Conservation (phyloP, 2,329 filamentous ascomycete species). For the Akanthomyces lecanii region DNA sequence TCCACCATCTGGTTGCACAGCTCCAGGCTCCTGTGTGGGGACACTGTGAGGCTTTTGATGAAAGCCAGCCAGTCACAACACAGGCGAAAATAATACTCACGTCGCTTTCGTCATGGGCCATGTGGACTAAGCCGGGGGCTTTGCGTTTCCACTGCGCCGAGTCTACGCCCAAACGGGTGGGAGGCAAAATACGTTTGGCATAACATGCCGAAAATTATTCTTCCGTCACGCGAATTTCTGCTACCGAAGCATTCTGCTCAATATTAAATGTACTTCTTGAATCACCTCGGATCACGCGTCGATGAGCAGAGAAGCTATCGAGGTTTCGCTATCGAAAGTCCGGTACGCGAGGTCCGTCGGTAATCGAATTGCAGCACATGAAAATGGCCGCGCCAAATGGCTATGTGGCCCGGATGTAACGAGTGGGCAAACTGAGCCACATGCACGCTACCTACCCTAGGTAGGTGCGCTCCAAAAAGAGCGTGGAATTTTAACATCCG, state of each 20-base stretch:
- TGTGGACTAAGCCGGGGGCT: slow-evolving; percentile 13
- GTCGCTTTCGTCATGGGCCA: slow-evolving; percentile 28
- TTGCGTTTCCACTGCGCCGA: slow-evolving; percentile 15
- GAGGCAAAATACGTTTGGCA: background rate
- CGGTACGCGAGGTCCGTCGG: slow-evolving; percentile 11
- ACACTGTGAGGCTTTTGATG: slow-evolving; percentile 4
- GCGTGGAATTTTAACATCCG: background rate
- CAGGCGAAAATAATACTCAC: slow-evolving; percentile 28
- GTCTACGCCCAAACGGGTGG: background rate
- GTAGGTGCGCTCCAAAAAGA: background rate
- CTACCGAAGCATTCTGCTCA: background rate
- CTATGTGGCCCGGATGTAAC: slow-evolving; percentile 10
- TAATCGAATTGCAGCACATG: slow-evolving; percentile 16
- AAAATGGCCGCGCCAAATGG: slow-evolving; percentile 9
- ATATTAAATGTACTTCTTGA: too few relatives aligned
- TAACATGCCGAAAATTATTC: background rate
- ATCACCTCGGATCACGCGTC: too few relatives aligned
- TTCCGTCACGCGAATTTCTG: background rate
- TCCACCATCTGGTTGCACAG: slow-evolving; percentile 16
- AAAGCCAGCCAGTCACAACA: slow-evolving; percentile 12
- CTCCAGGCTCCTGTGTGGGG: slow-evolving; percentile 14
- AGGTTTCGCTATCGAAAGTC: background rate
- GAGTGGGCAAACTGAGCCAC: slow-evolving; percentile 9
- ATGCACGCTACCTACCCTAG: background rate
- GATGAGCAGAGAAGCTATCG: background rate